phyloP scores from a whole-genome alignment of 129 eudicot species.

The Flaveria ramosissima region DNA sequence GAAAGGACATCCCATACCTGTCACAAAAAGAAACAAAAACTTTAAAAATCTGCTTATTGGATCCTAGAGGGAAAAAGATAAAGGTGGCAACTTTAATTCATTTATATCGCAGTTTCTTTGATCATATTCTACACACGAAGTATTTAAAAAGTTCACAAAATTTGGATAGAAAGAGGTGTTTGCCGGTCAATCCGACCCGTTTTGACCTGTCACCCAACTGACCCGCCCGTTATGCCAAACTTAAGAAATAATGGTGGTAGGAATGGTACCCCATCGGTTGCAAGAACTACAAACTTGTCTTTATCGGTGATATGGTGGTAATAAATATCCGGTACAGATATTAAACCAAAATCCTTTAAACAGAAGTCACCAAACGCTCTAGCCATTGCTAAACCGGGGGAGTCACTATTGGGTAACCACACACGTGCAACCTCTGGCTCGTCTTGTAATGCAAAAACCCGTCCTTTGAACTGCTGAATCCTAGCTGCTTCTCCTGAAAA shows the following conservation, averaged over 20 bases:
- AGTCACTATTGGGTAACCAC: constrained; percentile 87
- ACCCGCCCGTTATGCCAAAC: neutral
- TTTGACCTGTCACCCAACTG: neutral
- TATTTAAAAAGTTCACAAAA: neutral
- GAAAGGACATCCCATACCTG: constrained; percentile 96
- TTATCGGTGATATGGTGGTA: constrained; percentile 70
- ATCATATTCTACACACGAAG: neutral
- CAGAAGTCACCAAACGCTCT: constrained; percentile 92
- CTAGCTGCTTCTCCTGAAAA: constrained; percentile 81
- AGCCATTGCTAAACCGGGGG: constrained; percentile 93
- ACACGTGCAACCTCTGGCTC: constrained; percentile 95
- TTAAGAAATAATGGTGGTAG: neutral
- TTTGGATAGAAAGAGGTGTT: neutral
- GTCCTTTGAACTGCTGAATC: constrained; percentile 72
- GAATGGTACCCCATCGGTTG: constrained; percentile 77
- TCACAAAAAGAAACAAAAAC: constrained; percentile 10
- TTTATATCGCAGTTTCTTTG: neutral
- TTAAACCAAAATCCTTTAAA: constrained; percentile 78
- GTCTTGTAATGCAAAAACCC: constrained; percentile 86
- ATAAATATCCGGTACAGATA: constrained; percentile 84
- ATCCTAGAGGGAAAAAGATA: neutral
- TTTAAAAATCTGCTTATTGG: constrained; percentile 1
- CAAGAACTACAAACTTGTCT: constrained; percentile 76
- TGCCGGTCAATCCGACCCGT: neutral
- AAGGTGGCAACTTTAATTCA: neutral